A percentile compares a stretch with the other conserved stretches of the same genome.
Evolutionary conservation across 257 asterid genomes (phyloP).

Genomic region (Nicotiana tomentosiformis): DNA sequence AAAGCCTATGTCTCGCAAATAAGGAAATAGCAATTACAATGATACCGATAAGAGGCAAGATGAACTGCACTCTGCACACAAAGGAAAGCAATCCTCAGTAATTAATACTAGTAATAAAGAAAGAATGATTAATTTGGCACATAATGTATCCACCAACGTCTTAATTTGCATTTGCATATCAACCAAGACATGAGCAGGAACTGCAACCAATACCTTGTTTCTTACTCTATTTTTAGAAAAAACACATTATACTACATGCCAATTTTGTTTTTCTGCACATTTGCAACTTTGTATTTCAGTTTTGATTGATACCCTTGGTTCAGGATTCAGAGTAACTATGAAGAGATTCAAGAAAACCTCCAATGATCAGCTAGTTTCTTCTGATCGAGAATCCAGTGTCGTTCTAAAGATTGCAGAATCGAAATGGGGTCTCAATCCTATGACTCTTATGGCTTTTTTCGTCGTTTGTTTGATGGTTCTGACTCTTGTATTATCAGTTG

Average conservation of each 20-base stretch:
- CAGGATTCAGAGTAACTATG: conserved; percentile 17
- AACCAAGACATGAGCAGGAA: neutral
- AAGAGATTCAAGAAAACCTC: conserved; percentile 33
- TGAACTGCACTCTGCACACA: neutral
- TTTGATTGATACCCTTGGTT: neutral
- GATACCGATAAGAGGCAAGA: neutral
- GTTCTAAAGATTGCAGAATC: conserved; percentile 16
- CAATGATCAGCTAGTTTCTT: conserved; percentile 8
- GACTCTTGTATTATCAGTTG: conserved; percentile 45
- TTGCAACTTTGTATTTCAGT: neutral
- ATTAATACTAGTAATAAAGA: neutral
- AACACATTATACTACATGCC: neutral
- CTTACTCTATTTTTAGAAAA: too few species aligned
- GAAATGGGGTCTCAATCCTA: conserved; percentile 27
- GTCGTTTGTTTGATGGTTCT: conserved; percentile 40
- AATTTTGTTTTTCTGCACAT: neutral
- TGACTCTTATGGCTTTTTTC: conserved; percentile 38
- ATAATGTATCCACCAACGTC: neutral
- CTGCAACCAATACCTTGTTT: neutral
- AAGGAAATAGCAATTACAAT: neutral
- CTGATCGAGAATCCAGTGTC: conserved; percentile 18
- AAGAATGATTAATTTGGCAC: neutral
- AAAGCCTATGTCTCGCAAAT: neutral
- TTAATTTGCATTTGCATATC: neutral
- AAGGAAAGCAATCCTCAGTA: conserved; percentile 5